Base-by-base conservation (phyloP, 139 green algal species). In the Dunaliella primolecta region DNA sequence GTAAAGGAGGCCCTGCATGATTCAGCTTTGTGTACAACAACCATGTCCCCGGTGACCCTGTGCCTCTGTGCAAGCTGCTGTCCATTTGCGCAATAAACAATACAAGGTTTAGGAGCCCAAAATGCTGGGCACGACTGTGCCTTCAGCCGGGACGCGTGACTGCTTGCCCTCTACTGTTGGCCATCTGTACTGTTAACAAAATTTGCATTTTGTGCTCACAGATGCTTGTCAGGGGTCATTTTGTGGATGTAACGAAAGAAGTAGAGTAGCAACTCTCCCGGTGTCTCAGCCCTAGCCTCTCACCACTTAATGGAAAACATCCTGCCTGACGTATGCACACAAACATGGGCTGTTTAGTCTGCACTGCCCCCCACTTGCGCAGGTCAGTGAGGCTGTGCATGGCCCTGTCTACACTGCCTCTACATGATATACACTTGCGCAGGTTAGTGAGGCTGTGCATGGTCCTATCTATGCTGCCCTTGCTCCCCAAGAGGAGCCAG, bases 381-480 rank as follows among this genome's bases (percentile, higher is more conserved):
- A 64, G 46, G 7, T 64, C 7, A 64, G 46, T 15, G 46, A 64
- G 15, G 46, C 46, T 64, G 46, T 64, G 46, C 7, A 64, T 15
- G 46, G 46, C 46, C 15, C 46, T 25, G 15, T 15, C 46, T 64
- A 15, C 15, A 15, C 46, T 64, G 46, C 46, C 15, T 64, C 7
- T 64, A 15, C 15, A 15, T 64, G 7, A 64, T 15, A 64, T 15
- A 7, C 46, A n/a, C n/a, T n/a, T n/a, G n/a, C 15, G 46, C 46
- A 64, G 46, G 46, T 64, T 7, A 85, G 35, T 25, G 92, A 95
- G 82, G 89, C 89, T 3, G 91, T 94, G 32, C 89, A 92, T 3
- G 87, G 82, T 3, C 35, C 78, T 36, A 27, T 86, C 56, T 92
- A 90, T 78, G 74, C 75, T 2, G 25, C 23, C 36, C 33, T 89